These are phyloP conservation scores for Nephelium lappaceum DNA, from an alignment of 345 rosid species.

Conservation along the genomic window DNA sequence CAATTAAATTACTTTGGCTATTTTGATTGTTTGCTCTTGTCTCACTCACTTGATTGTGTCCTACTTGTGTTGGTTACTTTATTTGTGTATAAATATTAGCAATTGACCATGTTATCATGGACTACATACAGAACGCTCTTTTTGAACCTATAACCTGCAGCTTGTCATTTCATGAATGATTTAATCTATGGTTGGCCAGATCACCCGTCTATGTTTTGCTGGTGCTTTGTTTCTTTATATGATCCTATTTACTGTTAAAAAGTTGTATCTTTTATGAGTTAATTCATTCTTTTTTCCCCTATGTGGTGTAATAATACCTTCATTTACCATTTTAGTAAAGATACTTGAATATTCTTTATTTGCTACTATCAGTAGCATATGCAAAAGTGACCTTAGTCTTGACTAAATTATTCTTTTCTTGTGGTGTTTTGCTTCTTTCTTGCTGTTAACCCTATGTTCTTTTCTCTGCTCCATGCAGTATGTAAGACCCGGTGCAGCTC, in stretches of 20 bases:
- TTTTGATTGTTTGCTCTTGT: neutral
- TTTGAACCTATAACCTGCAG: neutral
- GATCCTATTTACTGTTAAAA: neutral
- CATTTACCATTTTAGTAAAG: neutral
- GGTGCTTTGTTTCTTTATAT: neutral
- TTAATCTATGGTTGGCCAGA: neutral
- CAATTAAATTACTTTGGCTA: neutral
- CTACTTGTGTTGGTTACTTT: neutral
- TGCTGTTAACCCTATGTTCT: constrained; percentile 14
- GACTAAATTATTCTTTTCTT: constrained; percentile 10
- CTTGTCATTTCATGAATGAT: neutral
- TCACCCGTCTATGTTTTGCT: neutral
- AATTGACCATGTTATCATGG: neutral
- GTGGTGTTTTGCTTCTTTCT: constrained; percentile 21
- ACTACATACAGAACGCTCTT: neutral
- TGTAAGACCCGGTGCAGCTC: constrained; percentile 94
- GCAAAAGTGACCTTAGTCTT: constrained; percentile 17
- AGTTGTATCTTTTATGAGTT: neutral
- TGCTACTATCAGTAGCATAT: neutral
- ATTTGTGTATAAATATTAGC: constrained; percentile 6
- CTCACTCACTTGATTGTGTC: neutral
- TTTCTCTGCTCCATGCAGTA: constrained; percentile 67
- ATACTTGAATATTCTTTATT: neutral
- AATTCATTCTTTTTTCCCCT: neutral
- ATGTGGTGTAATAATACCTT: neutral